phyloP scores from a whole-genome alignment of 768 basidiomycete genomes.

The Suillus alpinus region DNA sequence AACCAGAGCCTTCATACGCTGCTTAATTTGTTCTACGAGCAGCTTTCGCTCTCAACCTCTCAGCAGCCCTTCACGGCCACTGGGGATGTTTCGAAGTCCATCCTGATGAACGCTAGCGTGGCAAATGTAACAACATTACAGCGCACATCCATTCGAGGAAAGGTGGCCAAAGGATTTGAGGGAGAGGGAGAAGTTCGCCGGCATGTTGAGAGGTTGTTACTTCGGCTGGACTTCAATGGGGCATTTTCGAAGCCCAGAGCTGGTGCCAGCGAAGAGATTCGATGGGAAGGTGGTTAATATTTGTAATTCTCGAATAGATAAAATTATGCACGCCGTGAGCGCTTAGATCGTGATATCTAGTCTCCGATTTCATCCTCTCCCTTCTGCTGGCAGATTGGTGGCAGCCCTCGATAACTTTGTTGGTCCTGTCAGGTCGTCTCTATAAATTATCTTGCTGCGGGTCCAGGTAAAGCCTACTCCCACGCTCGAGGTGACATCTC shows the following conservation, averaged over 20 bases:
- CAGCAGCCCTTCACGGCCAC: slow-evolving; percentile 64
- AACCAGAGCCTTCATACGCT: slow-evolving; percentile 62
- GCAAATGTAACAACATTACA: slow-evolving; percentile 44
- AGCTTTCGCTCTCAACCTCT: slow-evolving; percentile 71
- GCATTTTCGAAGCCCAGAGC: slow-evolving; percentile 54
- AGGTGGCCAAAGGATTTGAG: slow-evolving; percentile 49
- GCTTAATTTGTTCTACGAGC: slow-evolving; percentile 77
- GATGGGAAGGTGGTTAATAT: background rate
- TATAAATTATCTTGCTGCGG: background rate
- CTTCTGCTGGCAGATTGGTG: background rate
- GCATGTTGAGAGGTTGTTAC: slow-evolving; percentile 77
- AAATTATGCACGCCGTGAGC: background rate
- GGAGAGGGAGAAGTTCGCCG: slow-evolving; percentile 68
- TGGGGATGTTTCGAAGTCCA: slow-evolving; percentile 72
- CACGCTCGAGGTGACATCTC: background rate
- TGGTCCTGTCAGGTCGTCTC: background rate
- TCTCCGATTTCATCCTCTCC: background rate
- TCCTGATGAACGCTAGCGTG: slow-evolving; percentile 55
- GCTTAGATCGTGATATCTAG: background rate
- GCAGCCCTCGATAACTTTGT: background rate
- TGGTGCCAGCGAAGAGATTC: background rate
- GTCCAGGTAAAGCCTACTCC: background rate
- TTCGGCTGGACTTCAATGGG: slow-evolving; percentile 85
- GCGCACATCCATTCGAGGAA: slow-evolving; percentile 51
- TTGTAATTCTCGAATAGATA: background rate